Evolutionary conservation across 306 rosid species (phyloP).

Genomic region (Dryas drummondii): DNA sequence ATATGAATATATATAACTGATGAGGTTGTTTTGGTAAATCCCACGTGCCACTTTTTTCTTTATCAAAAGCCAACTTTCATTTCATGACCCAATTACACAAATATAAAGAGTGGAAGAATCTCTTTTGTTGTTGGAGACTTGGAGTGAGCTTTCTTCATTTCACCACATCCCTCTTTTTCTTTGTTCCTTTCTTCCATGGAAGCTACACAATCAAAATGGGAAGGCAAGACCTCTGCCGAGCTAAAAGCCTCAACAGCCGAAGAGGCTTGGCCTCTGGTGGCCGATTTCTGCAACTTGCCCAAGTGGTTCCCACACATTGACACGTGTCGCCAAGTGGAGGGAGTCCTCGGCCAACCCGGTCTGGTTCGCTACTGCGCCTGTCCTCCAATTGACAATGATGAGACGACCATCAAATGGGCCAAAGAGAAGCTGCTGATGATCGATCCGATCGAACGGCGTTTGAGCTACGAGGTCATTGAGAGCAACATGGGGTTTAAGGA

Average conservation of each 20-base stretch:
- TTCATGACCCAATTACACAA: too few species aligned
- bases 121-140: too few species aligned
- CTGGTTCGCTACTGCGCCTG: constrained; percentile 44
- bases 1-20: neutral
- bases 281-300: constrained; percentile 58
- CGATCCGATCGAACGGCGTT: constrained; percentile 42
- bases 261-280: constrained; percentile 38
- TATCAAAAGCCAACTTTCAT: too few species aligned
- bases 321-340: constrained; percentile 44
- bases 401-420: constrained; percentile 32
- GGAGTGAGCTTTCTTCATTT: too few species aligned
- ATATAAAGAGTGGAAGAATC: too few species aligned
- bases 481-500: constrained; percentile 53
- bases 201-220: constrained; percentile 31
- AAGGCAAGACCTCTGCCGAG: constrained; percentile 25
- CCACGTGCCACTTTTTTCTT: too few species aligned
- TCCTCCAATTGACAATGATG: neutral
- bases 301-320: constrained; percentile 35
- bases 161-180: too few species aligned
- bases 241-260: constrained; percentile 8
- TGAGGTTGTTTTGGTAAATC: neutral
- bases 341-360: constrained; percentile 45
- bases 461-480: constrained; percentile 46
- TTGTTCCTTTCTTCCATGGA: constrained; percentile 10
- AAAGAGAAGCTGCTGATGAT: constrained; percentile 50